Conservation (phyloP, 2,329 filamentous ascomycete genomes). For the Hypoxylon sp. region DNA sequence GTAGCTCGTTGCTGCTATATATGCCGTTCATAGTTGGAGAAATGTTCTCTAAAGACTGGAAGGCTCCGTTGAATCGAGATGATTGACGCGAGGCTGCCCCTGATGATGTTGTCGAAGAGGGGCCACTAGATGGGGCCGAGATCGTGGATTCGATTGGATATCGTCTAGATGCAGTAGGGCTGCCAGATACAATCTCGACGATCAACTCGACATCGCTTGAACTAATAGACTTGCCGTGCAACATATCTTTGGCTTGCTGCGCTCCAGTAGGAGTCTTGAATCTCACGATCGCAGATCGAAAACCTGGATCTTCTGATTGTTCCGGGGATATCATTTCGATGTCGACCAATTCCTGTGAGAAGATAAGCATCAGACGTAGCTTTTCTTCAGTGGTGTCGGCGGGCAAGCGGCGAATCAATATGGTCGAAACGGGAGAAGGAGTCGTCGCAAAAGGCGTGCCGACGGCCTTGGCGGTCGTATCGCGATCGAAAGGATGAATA, state of each 20-base stretch:
- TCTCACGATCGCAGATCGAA: conserved; percentile 66
- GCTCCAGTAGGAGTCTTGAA: conserved; percentile 69
- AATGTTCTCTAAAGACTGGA: conserved; percentile 73
- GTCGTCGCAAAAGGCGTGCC: conserved; percentile 59
- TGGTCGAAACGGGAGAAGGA: conserved; percentile 57
- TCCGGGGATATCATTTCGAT: conserved; percentile 67
- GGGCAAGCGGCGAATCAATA: conserved; percentile 70
- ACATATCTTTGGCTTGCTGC: conserved; percentile 68
- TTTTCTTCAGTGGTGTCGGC: conserved; percentile 67
- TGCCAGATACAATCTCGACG: conserved; percentile 70
- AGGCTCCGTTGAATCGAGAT: conserved; percentile 73
- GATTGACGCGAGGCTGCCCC: conserved; percentile 66
- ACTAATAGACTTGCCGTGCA: conserved; percentile 69
- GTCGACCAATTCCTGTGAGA: conserved; percentile 68
- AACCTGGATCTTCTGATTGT: conserved; percentile 65
- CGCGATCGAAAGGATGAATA: conserved; percentile 59
- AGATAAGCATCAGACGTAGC: conserved; percentile 70
- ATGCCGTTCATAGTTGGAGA: conserved; percentile 71
- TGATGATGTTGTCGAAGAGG: conserved; percentile 62
- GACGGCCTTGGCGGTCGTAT: conserved; percentile 58
- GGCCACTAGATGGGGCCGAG: conserved; percentile 59
- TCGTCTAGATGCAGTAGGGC: conserved; percentile 60
- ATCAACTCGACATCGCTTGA: conserved; percentile 70
- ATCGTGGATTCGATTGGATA: conserved; percentile 65
- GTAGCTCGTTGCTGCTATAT: conserved; percentile 70